Conservation (phyloP, 1,284 basidiomycete species). For the Neonothopanus nambi region DNA sequence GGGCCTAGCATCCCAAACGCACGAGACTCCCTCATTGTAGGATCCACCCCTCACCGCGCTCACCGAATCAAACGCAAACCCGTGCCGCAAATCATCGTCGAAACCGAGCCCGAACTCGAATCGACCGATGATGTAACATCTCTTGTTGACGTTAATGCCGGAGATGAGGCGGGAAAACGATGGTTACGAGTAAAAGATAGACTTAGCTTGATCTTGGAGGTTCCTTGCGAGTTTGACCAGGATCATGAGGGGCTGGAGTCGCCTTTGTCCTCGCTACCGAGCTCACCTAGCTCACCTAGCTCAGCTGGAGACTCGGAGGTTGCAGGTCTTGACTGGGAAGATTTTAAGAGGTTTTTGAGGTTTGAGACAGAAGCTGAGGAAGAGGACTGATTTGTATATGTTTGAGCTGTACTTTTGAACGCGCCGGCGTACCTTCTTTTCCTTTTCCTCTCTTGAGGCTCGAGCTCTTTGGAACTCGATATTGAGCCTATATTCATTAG, state of each 20-base stretch:
- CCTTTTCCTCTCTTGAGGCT: no score
- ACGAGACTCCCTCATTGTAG: slow-evolving; percentile 15
- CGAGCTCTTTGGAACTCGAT: no score
- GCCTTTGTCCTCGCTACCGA: no score
- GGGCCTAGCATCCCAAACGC: slow-evolving; percentile 6
- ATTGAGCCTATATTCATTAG: no score
- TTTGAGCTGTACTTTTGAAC: no score
- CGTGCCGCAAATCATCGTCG: slow-evolving; percentile 13
- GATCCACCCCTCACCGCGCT: slow-evolving; percentile 9
- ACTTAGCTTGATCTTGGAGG: slow-evolving; percentile 18
- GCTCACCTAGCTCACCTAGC: no score
- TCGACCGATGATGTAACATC: neutral
- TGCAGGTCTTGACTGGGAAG: no score
- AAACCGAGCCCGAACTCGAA: neutral
- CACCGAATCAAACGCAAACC: slow-evolving; percentile 18
- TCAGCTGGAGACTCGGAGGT: no score
- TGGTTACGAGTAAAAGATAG: slow-evolving; percentile 3
- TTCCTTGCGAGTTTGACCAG: slow-evolving; percentile 11
- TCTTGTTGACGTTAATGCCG: neutral
- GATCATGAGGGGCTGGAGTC: neutral
- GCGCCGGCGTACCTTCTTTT: no score
- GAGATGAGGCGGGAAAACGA: neutral
- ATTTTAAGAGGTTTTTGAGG: no score
- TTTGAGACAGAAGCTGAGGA: no score
- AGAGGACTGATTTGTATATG: no score